phyloP scores from a whole-genome alignment of 2,329 filamentous ascomycete species.

The Aaosphaeria pasadenensis region DNA sequence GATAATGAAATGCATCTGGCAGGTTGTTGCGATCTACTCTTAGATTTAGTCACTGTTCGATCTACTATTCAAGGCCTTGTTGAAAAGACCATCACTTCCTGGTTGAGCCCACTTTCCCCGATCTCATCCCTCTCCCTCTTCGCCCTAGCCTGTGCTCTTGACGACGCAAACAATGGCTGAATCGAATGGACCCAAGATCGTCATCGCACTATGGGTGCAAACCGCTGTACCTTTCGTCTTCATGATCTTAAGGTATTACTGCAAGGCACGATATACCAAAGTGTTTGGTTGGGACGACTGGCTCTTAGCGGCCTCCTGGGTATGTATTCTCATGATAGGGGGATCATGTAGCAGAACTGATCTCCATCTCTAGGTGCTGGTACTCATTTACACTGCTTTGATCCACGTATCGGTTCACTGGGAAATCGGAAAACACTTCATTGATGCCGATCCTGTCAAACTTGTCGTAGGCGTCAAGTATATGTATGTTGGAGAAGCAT shows the following conservation, averaged over 20 bases:
- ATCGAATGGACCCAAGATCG: constrained; percentile 19
- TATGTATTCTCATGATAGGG: neutral
- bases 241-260: constrained; percentile 7
- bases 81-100: no score
- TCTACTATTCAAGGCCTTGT: no score
- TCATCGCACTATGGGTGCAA: constrained; percentile 20
- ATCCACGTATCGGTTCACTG: constrained; percentile 6
- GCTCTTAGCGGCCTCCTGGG: constrained; percentile 4
- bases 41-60: no score
- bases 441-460: constrained; percentile 2
- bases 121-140: no score
- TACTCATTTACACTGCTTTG: constrained; percentile 3
- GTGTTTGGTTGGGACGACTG: constrained; percentile 6
- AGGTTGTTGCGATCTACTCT: no score
- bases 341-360: neutral
- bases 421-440: constrained; percentile 8
- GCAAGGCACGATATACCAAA: constrained; percentile 4
- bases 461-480: constrained; percentile 2
- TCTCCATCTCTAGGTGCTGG: constrained; percentile 3
- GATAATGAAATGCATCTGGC: no score
- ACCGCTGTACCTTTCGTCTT: constrained; percentile 5
- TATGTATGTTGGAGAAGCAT: constrained; percentile 10
- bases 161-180: constrained; percentile 2
- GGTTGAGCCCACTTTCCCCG: no score
- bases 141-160: no score